Conservation (phyloP, 2,329 filamentous ascomycete genomes). For the Aureobasidium sp. region DNA sequence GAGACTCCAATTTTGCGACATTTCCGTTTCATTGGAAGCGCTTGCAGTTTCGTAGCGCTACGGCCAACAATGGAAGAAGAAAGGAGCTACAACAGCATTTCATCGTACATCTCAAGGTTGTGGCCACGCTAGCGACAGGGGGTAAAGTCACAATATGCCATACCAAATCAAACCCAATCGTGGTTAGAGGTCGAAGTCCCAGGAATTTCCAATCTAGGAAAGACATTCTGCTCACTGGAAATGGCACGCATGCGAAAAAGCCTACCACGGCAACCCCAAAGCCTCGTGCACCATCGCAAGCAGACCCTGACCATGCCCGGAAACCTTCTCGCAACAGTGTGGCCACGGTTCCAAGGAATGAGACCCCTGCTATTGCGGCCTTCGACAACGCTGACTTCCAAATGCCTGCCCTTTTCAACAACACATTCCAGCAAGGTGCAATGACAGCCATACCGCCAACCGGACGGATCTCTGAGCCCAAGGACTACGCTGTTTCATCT, state of each 20-base stretch:
- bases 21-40: constrained; percentile 93
- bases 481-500: constrained; percentile 36
- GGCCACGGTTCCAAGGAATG: constrained; percentile 21
- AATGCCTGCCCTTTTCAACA: constrained; percentile 37
- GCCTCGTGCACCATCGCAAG: background rate
- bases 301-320: background rate
- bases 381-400: constrained; percentile 36
- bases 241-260: constrained; percentile 71
- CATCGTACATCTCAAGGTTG: constrained; percentile 76
- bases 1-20: constrained; percentile 76
- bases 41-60: constrained; percentile 88
- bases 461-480: constrained; percentile 28
- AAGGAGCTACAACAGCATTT: constrained; percentile 98
- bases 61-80: constrained; percentile 88
- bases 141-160: constrained; percentile 75
- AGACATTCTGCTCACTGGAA: constrained; percentile 79
- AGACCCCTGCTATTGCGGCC: constrained; percentile 29
- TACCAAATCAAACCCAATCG: constrained; percentile 80
- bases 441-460: constrained; percentile 38
- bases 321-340: background rate
- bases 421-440: constrained; percentile 26
- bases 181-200: constrained; percentile 86
- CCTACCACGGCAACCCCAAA: constrained; percentile 4
- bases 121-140: constrained; percentile 78
- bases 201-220: constrained; percentile 92